Base-by-base conservation (phyloP, 2,329 filamentous ascomycete species). In the Aspergillus costaricaensis region DNA sequence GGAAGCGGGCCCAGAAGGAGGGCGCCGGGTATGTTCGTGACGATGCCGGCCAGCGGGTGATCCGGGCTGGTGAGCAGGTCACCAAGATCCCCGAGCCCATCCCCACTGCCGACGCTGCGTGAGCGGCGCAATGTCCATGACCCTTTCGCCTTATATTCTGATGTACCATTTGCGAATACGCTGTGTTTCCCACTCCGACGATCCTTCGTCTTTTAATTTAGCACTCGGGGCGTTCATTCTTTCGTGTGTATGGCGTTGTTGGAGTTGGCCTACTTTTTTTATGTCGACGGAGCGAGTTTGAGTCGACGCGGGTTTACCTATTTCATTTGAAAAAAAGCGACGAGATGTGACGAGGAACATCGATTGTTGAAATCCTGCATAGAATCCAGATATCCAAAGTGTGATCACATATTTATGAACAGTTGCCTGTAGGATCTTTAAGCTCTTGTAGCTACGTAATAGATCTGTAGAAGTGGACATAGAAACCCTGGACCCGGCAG, bases 1-100 rank as follows among this genome's bases (percentile, higher is more conserved):
- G 91, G 91, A 95, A 95, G 86, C 88, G 91, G 44, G 87, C 90
- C 59, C 89, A 93, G 77, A 86, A 88, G 70, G 90, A 93, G 79
- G 91, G 90, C 69, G 84, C 91, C 60, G 86, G 88, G 60, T 88
- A 90, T 67, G 86, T 91, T 76, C 92, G 91, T 75, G 93, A 96
- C 74, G 90, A 88, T 15, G 82, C 86, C 57, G 93, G 92, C 54
- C 85, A 91, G 76, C 88, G 90, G 65, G 92, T 97, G 68, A 86
- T 96, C 72, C 89, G 93, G 65, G 92, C 93, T 66, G 92, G 92
- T 57, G 83, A 87, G 70, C 93, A 97, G 80, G 86, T 91, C 61
- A 97, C 93, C 68, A 92, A 91, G 79, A 86, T 96, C 55, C 81
- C 87, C 19, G 87, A 92, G 76, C 92, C 93, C 48, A 86, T 91